Evolutionary conservation across 768 basidiomycete species (phyloP), one percentile per base, ranked within the genome.

Genomic region (Boletus reticulatus): DNA sequence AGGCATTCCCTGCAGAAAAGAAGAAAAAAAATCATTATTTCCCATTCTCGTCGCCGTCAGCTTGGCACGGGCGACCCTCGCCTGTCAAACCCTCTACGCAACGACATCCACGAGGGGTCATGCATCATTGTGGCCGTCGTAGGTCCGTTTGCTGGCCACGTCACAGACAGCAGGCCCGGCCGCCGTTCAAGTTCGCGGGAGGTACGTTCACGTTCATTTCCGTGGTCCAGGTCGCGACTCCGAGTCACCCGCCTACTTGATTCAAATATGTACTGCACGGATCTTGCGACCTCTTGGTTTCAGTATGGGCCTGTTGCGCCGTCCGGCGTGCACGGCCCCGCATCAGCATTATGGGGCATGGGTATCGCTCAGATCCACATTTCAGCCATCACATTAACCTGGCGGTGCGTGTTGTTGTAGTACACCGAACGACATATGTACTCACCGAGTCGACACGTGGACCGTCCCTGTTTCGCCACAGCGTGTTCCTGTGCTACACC

Each of bases 181-280:
- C 29, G 29, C 53, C 53, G 16, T 47, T 43, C 39, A 29, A 47
- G 14, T 41, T 53, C 38, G 46, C 45, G 38, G 48, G 12, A 27
- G 19, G n/a, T 11, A 13, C 1, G 37, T 37, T 38, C 60, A 61
- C 50, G 50, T 52, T 62, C 61, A 61, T 61, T 39, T 61, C 60
- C 60, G 60, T 46, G 31, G 60, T 46, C 55, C 24, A 32, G 46
- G 29, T 11, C 20, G 24, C 19, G 45, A 56, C 24, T 22, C 39
- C 20, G 12, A 24, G 27, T 31, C 37, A 46, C 27, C 9, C 11
- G 16, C 17, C 51, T 24, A 37, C 43, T 22, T 14, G 29, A 29
- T 16, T 16, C 19, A 8, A 17, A n/a, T 19, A 13, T 29, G 29
- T 29, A 37, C 12, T 37, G n/a, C 8, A 22, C 24, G 20, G 20